Evolutionary conservation across 495 filamentous ascomycete species (phyloP).

Genomic region (Letharia lupina): DNA sequence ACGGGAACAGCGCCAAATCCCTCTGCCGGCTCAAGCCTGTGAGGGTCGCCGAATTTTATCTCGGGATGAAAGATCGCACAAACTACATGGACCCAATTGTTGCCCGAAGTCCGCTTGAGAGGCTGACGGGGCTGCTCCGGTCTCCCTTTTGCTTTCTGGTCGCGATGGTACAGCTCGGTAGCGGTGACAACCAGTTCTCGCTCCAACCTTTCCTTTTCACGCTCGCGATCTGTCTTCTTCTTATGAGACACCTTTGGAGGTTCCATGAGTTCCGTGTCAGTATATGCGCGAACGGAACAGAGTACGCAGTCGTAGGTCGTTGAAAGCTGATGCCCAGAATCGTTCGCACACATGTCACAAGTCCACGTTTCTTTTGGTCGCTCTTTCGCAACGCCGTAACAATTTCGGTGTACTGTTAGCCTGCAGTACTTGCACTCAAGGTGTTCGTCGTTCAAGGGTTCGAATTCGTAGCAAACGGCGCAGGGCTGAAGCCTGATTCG

Average conservation of each 20-base stretch:
- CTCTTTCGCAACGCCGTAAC: constrained; percentile 73
- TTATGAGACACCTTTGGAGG: constrained; percentile 74
- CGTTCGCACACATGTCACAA: constrained; percentile 93
- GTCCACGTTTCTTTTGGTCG: constrained; percentile 75
- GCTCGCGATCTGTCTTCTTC: constrained; percentile 89
- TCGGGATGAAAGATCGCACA: constrained; percentile 90
- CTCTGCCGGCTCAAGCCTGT: constrained; percentile 72
- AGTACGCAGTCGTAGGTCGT: constrained; percentile 88
- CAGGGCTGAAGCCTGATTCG: constrained; percentile 73
- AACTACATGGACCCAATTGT: constrained; percentile 96
- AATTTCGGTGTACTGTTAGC: constrained; percentile 85
- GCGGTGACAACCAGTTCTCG: constrained; percentile 67
- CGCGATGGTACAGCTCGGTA: constrained; percentile 68
- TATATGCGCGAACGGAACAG: constrained; percentile 62
- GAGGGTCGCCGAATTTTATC: constrained; percentile 79
- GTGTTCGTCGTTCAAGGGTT: constrained; percentile 61
- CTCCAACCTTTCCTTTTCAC: constrained; percentile 77
- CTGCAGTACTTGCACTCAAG: constrained; percentile 77
- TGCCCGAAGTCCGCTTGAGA: constrained; percentile 82
- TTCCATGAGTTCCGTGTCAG: constrained; percentile 74
- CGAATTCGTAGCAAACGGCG: constrained; percentile 70
- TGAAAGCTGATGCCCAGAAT: constrained; percentile 76
- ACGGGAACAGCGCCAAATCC: constrained; percentile 72
- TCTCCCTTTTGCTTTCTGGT: constrained; percentile 71
- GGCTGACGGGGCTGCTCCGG: constrained; percentile 82